These are phyloP conservation scores for Kwoniella shandongensis DNA, from an alignment of 768 basidiomycete genomes.

Conservation along the genomic window DNA sequence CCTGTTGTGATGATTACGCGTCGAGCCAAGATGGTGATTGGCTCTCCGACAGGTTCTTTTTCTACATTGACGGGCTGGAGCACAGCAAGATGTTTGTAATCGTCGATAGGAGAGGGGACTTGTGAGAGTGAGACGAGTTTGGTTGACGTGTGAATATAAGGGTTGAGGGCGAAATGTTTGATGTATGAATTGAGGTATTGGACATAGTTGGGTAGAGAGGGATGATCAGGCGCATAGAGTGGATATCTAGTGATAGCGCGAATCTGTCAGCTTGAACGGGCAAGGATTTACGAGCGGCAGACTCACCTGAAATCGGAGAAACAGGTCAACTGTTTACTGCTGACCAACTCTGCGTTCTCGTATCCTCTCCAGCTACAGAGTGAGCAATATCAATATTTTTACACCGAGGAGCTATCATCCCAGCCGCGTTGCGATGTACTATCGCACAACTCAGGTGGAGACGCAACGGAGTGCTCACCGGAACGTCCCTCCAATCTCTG, in stretches of 20 bases:
- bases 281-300: constrained; percentile 56
- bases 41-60: constrained; percentile 27
- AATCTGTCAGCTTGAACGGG: constrained; percentile 1
- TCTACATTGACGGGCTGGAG: constrained; percentile 53
- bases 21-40: constrained; percentile 51
- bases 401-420: too few species aligned
- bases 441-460: neutral
- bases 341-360: constrained; percentile 51
- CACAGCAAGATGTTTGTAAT: constrained; percentile 55
- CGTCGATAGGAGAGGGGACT: constrained; percentile 55
- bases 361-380: constrained; percentile 38
- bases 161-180: constrained; percentile 55
- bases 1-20: constrained; percentile 62
- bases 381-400: too few species aligned
- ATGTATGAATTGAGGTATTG: constrained; percentile 60
- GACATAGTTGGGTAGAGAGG: constrained; percentile 56
- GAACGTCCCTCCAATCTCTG: constrained; percentile 47
- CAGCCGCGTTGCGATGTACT: too few species aligned
- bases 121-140: constrained; percentile 41
- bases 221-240: constrained; percentile 41
- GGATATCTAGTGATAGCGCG: constrained; percentile 40
- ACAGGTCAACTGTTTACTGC: constrained; percentile 70
- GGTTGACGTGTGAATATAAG: constrained; percentile 33
- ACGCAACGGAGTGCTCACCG: constrained; percentile 13
- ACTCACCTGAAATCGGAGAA: constrained; percentile 69